Evolutionary conservation across 2,329 filamentous ascomycete genomes (phyloP).

Genomic region (Fusarium sp.): DNA sequence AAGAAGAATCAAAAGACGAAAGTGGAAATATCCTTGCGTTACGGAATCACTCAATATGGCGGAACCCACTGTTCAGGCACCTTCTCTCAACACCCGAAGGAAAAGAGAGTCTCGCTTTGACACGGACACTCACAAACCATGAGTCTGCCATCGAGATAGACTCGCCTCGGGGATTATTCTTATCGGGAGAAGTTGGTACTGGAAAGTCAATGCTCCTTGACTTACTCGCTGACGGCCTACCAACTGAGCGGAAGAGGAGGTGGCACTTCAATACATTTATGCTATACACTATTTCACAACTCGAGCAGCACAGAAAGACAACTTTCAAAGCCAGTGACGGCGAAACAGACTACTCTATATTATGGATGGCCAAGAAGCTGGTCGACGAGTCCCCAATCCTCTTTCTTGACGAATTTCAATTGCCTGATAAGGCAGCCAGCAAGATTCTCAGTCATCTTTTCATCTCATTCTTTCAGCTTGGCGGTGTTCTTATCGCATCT

Average conservation of each 20-base stretch:
- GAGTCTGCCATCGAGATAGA: constrained; percentile 76
- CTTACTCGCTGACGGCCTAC: constrained; percentile 79
- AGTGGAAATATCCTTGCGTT: constrained; percentile 55
- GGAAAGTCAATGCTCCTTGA: constrained; percentile 89
- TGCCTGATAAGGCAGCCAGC: constrained; percentile 79
- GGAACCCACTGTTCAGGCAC: constrained; percentile 67
- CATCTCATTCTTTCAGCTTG: constrained; percentile 82
- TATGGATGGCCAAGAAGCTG: constrained; percentile 80
- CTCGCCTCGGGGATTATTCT: constrained; percentile 77
- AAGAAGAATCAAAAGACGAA: constrained; percentile 41
- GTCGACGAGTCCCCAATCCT: constrained; percentile 78
- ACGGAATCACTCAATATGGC: constrained; percentile 63
- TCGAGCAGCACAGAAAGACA: constrained; percentile 70
- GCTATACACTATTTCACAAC: constrained; percentile 76
- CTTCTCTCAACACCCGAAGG: constrained; percentile 66
- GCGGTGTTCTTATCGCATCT: constrained; percentile 81
- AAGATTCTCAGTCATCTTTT: constrained; percentile 84
- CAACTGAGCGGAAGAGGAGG: constrained; percentile 75
- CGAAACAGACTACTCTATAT: constrained; percentile 68
- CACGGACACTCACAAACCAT: constrained; percentile 73
- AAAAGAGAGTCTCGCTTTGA: constrained; percentile 71
- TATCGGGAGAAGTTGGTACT: constrained; percentile 84
- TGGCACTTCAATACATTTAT: constrained; percentile 92
- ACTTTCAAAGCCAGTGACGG: constrained; percentile 25
- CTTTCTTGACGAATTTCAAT: constrained; percentile 85